Conservation (phyloP, 805 yeast species). For the Saturnispora silvae region DNA sequence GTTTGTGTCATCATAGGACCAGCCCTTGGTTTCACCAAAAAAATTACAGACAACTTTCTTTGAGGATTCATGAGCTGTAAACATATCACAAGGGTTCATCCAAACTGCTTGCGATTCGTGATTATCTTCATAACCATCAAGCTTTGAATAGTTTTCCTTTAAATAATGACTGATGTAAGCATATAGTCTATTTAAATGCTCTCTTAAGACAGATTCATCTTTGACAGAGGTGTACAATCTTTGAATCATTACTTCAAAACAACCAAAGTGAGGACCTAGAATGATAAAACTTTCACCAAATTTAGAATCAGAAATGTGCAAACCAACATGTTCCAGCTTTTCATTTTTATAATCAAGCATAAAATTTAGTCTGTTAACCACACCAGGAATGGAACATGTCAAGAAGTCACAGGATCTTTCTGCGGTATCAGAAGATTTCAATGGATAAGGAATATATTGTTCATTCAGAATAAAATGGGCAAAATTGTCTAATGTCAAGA, state of each 20-base stretch:
- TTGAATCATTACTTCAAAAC: slow-evolving; percentile 1
- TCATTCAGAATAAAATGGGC: not conserved
- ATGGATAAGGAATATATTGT: slow-evolving; percentile 2
- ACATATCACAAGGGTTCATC: slow-evolving; percentile 1
- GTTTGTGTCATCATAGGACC: slow-evolving; percentile 3
- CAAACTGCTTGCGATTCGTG: not conserved
- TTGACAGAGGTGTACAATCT: slow-evolving; percentile 1
- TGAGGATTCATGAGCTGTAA: not conserved
- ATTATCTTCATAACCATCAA: not conserved
- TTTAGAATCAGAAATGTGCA: not conserved
- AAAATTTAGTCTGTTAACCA: not conserved
- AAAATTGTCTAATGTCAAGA: slow-evolving; percentile 1
- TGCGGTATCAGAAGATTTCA: not conserved
- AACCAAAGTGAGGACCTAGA: slow-evolving; percentile 1
- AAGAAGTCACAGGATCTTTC: slow-evolving; percentile 2
- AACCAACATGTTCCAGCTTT: slow-evolving; percentile 1
- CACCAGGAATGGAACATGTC: not conserved
- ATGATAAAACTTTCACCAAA: slow-evolving; percentile 1
- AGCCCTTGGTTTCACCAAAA: not conserved
- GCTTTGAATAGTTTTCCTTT: slow-evolving; percentile 1
- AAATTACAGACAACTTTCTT: not conserved
- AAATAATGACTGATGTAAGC: slow-evolving; percentile 1
- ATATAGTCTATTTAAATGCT: slow-evolving; percentile 2
- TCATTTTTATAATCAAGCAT: not conserved
- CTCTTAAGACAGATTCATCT: not conserved